These are phyloP conservation scores for Eucalyptus cladocalyx DNA, from an alignment of 345 rosid genomes.

Conservation along the genomic window DNA sequence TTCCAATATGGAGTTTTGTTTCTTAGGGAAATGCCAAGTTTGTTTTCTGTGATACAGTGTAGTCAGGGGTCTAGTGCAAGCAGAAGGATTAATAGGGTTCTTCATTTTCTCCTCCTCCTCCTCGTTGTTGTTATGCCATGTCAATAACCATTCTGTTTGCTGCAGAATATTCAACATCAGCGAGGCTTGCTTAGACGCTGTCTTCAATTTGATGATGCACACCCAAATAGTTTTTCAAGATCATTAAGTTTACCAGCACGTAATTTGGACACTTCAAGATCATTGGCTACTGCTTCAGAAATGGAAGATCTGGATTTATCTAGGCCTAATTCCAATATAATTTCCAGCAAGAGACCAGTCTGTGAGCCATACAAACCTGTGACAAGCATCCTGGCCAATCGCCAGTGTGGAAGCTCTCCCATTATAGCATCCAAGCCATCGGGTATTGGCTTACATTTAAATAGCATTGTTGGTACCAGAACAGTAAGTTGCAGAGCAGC, in stretches of 20 bases:
- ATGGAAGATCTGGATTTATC: conserved; percentile 11
- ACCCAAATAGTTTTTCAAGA: background rate
- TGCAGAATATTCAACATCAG: conserved; percentile 35
- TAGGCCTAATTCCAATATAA: conserved; percentile 1
- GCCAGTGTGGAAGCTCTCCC: conserved; percentile 3
- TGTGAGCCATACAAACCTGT: background rate
- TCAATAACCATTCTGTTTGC: background rate
- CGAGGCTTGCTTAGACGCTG: conserved; percentile 53
- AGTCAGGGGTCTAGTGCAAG: background rate
- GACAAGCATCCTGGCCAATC: background rate
- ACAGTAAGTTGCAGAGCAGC: conserved; percentile 3
- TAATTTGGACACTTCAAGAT: conserved; percentile 1
- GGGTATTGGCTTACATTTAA: conserved; percentile 52
- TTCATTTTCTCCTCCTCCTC: background rate
- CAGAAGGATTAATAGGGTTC: background rate
- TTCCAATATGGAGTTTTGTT: background rate
- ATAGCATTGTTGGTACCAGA: conserved; percentile 24
- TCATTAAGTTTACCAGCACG: background rate
- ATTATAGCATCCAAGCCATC: conserved; percentile 23
- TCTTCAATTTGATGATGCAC: conserved; percentile 49
- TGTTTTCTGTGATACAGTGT: background rate
- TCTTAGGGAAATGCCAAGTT: background rate
- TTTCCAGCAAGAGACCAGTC: conserved; percentile 6
- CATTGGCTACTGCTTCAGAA: conserved; percentile 5
- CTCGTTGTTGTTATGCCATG: background rate